These are phyloP conservation scores for Pseudogymnoascus sp. DNA, from an alignment of 2,329 filamentous ascomycete genomes.

Conservation along the genomic window DNA sequence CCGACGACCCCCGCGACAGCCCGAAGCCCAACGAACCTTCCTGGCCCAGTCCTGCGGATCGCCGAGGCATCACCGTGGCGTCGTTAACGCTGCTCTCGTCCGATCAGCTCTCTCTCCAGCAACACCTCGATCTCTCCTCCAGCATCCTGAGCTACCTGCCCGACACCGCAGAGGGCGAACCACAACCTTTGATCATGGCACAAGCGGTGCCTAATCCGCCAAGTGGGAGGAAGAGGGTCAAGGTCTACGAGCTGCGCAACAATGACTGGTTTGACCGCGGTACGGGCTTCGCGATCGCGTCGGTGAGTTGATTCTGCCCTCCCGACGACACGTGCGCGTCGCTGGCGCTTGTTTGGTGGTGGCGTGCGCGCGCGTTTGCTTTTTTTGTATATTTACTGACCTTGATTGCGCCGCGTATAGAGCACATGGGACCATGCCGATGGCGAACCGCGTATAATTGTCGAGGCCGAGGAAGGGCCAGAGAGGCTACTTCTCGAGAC, in stretches of 20 bases:
- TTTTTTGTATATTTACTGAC: slow-evolving; percentile 22
- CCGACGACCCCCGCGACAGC: background rate
- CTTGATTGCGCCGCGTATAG: slow-evolving; percentile 29
- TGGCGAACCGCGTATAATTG: slow-evolving; percentile 73
- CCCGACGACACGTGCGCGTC: slow-evolving; percentile 2
- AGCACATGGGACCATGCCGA: slow-evolving; percentile 29
- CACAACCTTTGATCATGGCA: slow-evolving; percentile 62
- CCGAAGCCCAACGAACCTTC: slow-evolving; percentile 1
- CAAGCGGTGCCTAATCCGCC: slow-evolving; percentile 59
- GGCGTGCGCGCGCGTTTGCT: slow-evolving; percentile 6
- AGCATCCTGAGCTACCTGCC: slow-evolving; percentile 43
- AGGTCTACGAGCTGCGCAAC: slow-evolving; percentile 96
- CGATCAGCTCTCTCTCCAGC: slow-evolving; percentile 46
- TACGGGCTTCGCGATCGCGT: slow-evolving; percentile 85
- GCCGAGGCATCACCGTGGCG: slow-evolving; percentile 21
- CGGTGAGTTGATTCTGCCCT: slow-evolving; percentile 1
- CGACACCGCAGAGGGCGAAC: slow-evolving; percentile 44
- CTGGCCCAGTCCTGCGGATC: background rate
- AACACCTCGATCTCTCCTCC: slow-evolving; percentile 49
- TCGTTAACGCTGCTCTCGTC: slow-evolving; percentile 15
- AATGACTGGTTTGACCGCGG: slow-evolving; percentile 99
- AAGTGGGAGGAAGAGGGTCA: slow-evolving; percentile 70
- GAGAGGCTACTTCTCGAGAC: slow-evolving; percentile 79
- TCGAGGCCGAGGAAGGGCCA: slow-evolving; percentile 89
- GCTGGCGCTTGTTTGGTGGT: slow-evolving; percentile 2